Conservation (phyloP, 2,329 filamentous ascomycete species). For the Knufia petricola region DNA sequence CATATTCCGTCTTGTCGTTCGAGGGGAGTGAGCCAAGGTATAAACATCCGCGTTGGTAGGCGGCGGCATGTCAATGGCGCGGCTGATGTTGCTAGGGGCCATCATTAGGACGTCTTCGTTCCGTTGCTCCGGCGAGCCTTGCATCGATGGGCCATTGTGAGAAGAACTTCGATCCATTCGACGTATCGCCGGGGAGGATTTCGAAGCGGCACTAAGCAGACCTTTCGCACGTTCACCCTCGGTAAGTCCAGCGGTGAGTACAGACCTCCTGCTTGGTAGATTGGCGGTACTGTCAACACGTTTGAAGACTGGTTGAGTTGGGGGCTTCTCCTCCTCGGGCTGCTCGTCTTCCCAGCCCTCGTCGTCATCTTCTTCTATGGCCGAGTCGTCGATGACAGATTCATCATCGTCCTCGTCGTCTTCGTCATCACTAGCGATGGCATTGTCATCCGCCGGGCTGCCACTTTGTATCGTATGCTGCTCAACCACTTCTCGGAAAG, state of each 20-base stretch:
- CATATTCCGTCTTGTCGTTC: slow-evolving; percentile 91
- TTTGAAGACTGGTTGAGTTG: slow-evolving; percentile 68
- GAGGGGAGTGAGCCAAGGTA: slow-evolving; percentile 70
- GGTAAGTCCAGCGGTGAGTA: slow-evolving; percentile 82
- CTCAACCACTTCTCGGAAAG: slow-evolving; percentile 68
- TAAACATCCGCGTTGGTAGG: slow-evolving; percentile 14
- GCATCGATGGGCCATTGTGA: slow-evolving; percentile 59
- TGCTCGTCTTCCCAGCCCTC: slow-evolving; percentile 43
- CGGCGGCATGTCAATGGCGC: slow-evolving; percentile 16
- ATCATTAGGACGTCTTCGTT: slow-evolving; percentile 33
- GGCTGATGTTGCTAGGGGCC: slow-evolving; percentile 15
- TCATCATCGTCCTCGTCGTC: slow-evolving; percentile 55
- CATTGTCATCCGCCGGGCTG: slow-evolving; percentile 46
- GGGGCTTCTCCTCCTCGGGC: slow-evolving; percentile 54
- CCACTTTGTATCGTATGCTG: slow-evolving; percentile 51
- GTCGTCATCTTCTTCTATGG: slow-evolving; percentile 62
- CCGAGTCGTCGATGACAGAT: slow-evolving; percentile 65
- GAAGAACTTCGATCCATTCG: slow-evolving; percentile 50
- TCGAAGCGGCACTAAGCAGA: slow-evolving; percentile 55
- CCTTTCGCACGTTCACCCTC: slow-evolving; percentile 63
- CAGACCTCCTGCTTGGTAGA: slow-evolving; percentile 72
- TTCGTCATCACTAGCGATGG: slow-evolving; percentile 49
- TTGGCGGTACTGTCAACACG: slow-evolving; percentile 83
- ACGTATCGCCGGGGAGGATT: slow-evolving; percentile 36
- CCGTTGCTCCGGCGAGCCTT: slow-evolving; percentile 46